Percentiles rank a stretch among this genome's conserved stretches.
phyloP scores from a whole-genome alignment of 805 yeast genomes.

The Cyberlindnera samutprakarnensis region DNA sequence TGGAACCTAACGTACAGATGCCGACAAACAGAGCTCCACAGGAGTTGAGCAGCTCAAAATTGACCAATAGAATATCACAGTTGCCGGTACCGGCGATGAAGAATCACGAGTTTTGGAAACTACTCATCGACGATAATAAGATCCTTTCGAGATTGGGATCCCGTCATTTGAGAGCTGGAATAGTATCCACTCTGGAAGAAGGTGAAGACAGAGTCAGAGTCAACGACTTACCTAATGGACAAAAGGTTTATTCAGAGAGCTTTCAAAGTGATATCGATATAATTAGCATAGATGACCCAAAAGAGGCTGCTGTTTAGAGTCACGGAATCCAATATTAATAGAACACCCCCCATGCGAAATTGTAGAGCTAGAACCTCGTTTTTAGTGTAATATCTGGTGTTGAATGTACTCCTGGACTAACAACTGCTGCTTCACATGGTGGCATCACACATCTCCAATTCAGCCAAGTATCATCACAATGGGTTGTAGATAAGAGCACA shows the following conservation, averaged over 20 bases:
- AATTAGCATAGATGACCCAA: conserved; percentile 19
- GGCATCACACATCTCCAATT: no score
- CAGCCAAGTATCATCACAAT: no score
- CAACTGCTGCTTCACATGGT: no score
- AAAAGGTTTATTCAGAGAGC: conserved; percentile 17
- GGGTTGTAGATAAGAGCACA: no score
- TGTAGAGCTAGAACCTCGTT: no score
- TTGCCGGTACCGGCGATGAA: conserved; percentile 15
- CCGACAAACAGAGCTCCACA: not conserved
- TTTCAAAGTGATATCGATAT: conserved; percentile 20
- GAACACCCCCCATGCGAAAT: no score
- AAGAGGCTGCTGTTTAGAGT: no score
- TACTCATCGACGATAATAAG: conserved; percentile 36
- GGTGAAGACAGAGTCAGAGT: conserved; percentile 44
- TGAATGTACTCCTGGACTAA: no score
- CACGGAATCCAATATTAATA: no score
- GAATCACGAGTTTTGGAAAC: conserved; percentile 42
- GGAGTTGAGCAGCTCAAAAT: no score
- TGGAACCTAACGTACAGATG: conserved; percentile 17
- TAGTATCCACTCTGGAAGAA: conserved; percentile 37
- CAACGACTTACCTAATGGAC: conserved; percentile 64
- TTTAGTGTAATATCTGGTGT: no score
- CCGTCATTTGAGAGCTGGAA: conserved; percentile 58
- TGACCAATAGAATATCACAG: not conserved
- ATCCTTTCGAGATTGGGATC: conserved; percentile 54